A percentile compares a stretch with the other conserved stretches of the same genome.
Evolutionary conservation across 2,329 filamentous ascomycete genomes (phyloP).

Genomic region (Epichloe aotearoae): DNA sequence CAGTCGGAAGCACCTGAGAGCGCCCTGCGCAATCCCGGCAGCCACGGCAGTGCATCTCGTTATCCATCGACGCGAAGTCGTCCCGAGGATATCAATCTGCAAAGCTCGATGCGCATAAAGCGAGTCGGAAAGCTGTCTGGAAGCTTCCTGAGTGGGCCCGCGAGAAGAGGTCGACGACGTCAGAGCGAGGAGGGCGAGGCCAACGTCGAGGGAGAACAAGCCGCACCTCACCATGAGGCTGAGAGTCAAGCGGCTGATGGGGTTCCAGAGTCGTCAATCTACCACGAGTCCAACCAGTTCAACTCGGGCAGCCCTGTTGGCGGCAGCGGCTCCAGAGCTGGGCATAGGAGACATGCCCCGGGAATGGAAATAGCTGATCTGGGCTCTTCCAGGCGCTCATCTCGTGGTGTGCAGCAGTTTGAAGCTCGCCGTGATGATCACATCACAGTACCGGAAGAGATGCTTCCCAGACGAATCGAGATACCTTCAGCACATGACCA

Average conservation of each 20-base stretch:
- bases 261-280: slow-evolving; percentile 29
- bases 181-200: slow-evolving; percentile 50
- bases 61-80: slow-evolving; percentile 36
- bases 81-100: slow-evolving; percentile 52
- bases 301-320: slow-evolving; percentile 48
- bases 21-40: slow-evolving; percentile 31
- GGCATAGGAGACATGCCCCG: slow-evolving; percentile 27
- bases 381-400: slow-evolving; percentile 19
- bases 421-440: slow-evolving; percentile 12
- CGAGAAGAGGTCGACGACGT: slow-evolving; percentile 57
- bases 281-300: slow-evolving; percentile 29
- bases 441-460: slow-evolving; percentile 7
- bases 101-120: slow-evolving; percentile 67
- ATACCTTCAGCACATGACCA: slow-evolving; percentile 59
- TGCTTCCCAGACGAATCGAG: slow-evolving; percentile 27
- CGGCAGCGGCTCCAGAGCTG: slow-evolving; percentile 29
- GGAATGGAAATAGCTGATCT: slow-evolving; percentile 21
- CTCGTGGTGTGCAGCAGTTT: slow-evolving; percentile 12
- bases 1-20: slow-evolving; percentile 36
- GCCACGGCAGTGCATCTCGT: slow-evolving; percentile 40
- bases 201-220: slow-evolving; percentile 27
- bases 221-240: slow-evolving; percentile 27
- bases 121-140: slow-evolving; percentile 62
- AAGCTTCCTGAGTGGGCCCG: slow-evolving; percentile 67
- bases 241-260: slow-evolving; percentile 28